Evolutionary conservation across 805 yeast species (phyloP).

Genomic region (Candida nanaspora): DNA sequence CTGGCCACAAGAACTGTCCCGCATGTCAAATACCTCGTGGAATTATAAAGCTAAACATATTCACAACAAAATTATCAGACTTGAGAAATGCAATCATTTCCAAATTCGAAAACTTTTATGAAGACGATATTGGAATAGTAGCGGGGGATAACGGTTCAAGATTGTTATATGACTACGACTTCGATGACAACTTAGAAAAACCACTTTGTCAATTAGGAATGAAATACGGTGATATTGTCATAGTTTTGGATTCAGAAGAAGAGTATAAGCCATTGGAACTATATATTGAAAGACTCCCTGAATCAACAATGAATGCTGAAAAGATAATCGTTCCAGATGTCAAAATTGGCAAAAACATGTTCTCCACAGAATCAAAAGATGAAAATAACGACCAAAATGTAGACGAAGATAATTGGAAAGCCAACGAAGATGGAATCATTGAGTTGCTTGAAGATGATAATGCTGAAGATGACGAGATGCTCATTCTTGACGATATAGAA

Average conservation of each 20-base stretch:
- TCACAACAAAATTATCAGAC: constrained; percentile 34
- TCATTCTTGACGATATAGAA: constrained; percentile 4
- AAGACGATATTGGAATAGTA: constrained; percentile 51
- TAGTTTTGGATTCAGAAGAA: constrained; percentile 79
- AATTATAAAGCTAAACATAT: constrained; percentile 29
- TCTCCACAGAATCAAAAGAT: constrained; percentile 7
- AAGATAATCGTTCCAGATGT: constrained; percentile 15
- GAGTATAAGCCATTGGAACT: constrained; percentile 55
- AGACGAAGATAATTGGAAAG: background rate
- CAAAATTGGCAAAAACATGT: constrained; percentile 9
- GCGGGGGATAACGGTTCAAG: constrained; percentile 39
- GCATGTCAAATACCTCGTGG: constrained; percentile 56
- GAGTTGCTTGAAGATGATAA: constrained; percentile 9
- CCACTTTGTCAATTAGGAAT: constrained; percentile 49
- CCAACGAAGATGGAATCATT: constrained; percentile 11
- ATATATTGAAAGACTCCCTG: constrained; percentile 19
- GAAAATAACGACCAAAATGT: constrained; percentile 1
- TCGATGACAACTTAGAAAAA: constrained; percentile 63
- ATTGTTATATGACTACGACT: constrained; percentile 78
- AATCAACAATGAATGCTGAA: too few relatives aligned
- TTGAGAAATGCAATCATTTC: constrained; percentile 42
- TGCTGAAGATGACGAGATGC: constrained; percentile 3
- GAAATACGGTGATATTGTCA: constrained; percentile 50
- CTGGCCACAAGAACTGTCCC: constrained; percentile 67
- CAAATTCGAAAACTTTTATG: constrained; percentile 41